Percentiles rank a stretch among this genome's conserved stretches.
These are phyloP conservation scores for Penicillium carneum DNA, from an alignment of 2,329 filamentous ascomycete genomes.

Conservation along the genomic window DNA sequence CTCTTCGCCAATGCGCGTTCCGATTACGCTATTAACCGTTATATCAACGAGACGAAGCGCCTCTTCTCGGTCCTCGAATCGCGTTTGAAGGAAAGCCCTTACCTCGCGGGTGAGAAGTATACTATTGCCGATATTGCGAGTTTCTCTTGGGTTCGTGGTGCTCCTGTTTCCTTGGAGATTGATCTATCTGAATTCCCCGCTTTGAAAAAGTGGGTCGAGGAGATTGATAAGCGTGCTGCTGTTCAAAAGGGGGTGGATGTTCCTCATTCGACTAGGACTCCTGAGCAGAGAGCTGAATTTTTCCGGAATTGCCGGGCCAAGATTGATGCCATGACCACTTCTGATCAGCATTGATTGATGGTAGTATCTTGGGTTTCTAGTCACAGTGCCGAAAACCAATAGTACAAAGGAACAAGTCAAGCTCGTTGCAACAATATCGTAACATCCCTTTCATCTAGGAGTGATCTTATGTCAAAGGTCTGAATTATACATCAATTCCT, in stretches of 20 bases:
- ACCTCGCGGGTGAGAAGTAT: conserved; percentile 56
- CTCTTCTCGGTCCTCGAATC: conserved; percentile 57
- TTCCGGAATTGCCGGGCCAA: conserved; percentile 28
- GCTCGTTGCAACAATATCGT: background rate
- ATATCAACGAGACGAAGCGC: conserved; percentile 58
- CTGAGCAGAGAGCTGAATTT: conserved; percentile 24
- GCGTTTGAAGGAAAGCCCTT: conserved; percentile 51
- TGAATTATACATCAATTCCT: background rate
- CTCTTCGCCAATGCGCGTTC: conserved; percentile 55
- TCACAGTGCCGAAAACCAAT: background rate
- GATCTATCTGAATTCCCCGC: conserved; percentile 44
- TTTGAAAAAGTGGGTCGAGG: conserved; percentile 42
- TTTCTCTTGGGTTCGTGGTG: conserved; percentile 53
- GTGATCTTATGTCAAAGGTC: background rate
- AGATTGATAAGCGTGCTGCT: conserved; percentile 41
- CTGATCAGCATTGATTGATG: conserved; percentile 31
- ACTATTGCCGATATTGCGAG: conserved; percentile 58
- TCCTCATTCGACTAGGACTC: conserved; percentile 24
- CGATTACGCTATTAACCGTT: conserved; percentile 57
- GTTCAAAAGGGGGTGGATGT: conserved; percentile 38
- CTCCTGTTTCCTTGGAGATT: conserved; percentile 36
- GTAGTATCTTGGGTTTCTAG: background rate
- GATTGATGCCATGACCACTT: conserved; percentile 33
- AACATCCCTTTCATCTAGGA: background rate
- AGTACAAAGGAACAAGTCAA: background rate